Evolutionary conservation across 768 basidiomycete species (phyloP), one percentile per base, ranked within the genome.

Genomic region (Pleurotus cornucopiae): DNA sequence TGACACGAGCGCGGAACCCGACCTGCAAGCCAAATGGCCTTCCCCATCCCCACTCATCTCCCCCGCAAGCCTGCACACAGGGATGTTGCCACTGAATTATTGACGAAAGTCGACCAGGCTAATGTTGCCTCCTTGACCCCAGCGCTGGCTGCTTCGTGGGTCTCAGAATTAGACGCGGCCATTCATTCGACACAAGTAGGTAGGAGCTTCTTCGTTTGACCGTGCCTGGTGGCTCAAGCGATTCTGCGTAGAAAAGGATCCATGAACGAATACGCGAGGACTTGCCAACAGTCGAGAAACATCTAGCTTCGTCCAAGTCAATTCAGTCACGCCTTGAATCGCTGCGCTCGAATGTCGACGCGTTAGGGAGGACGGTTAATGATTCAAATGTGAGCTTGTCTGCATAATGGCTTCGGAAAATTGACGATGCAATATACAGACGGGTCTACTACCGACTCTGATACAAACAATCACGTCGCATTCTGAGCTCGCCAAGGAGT

Each of bases 261-360:
- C 84, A 88, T 61, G 84, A 88, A 61, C 82, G 88, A 47, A 86
- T 93, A 60, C 78, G 86, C 57, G 69, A 73, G 13, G 80, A 91
- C 67, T 70, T 83, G 13, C 80, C 83, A 11, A 68, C 74, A 20
- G 91, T 93, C 57, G 80, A 87, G 49, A 70, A 73, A 38, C 89
- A 93, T 62, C 62, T 86, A 26, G 69, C 77, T 45, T 78, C 83
- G 12, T 80, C 91, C 14, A 78, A 75, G 68, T 82, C 83, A 25
- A 78, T 91, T 18, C 87, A 88, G 66, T 73, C 77, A 56, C 81
- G 85, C 23, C 67, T 85, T 45, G 70, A 71, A 25, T 66, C 76
- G 5, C 72, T 94, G 45, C 69, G 75, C 5, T 65, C 64, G 30
- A 79, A 83, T 61, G 81, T 89, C 18, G 76, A 84, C 56, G 64